Conservation (phyloP, 345 rosid species). For the Syzygium aqueum region DNA sequence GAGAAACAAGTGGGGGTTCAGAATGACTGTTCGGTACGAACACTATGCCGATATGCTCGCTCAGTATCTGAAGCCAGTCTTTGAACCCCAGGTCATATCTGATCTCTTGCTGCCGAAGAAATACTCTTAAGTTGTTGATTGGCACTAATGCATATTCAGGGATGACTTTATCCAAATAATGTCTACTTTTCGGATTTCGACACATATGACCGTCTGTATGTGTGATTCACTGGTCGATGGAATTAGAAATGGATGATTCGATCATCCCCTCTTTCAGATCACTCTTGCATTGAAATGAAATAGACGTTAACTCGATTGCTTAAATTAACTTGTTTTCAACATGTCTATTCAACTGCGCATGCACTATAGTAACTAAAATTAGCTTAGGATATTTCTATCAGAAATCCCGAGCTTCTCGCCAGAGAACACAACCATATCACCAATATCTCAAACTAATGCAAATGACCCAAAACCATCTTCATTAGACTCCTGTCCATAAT, state of each 20-base stretch:
- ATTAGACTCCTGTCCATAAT: no score
- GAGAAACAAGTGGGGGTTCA: conserved; percentile 93
- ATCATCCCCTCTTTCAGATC: not conserved
- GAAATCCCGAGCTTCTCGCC: no score
- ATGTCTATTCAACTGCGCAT: not conserved
- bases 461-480: no score
- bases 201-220: not conserved
- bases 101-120: conserved; percentile 68
- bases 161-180: not conserved
- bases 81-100: conserved; percentile 63
- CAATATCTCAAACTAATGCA: not conserved
- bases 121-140: conserved; percentile 18
- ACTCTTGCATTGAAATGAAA: not conserved
- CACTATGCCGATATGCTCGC: conserved; percentile 50
- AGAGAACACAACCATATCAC: not conserved
- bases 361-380: not conserved
- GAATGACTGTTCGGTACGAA: conserved; percentile 79
- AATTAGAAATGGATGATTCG: not conserved
- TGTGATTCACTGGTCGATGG: no score
- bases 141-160: not conserved
- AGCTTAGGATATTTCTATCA: no score
- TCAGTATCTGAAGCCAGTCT: conserved; percentile 56
- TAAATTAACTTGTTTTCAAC: not conserved
- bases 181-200: not conserved
- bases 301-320: not conserved